Evolutionary conservation across 1,139 yeast genomes (phyloP).

Genomic region (Scheffersomyces titani): DNA sequence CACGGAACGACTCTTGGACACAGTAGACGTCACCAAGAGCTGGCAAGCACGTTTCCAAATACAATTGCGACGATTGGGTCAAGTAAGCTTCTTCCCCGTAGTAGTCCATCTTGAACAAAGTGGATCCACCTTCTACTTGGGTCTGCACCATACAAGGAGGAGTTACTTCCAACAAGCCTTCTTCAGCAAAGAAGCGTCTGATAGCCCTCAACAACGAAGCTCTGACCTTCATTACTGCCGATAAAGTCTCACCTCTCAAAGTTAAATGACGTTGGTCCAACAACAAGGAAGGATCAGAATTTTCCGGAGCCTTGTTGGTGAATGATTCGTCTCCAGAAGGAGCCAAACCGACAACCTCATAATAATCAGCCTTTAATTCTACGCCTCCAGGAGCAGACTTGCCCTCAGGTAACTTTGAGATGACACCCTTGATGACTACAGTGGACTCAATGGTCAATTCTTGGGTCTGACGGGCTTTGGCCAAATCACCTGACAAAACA

Average conservation of each 20-base stretch:
- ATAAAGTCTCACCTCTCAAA: slow-evolving; percentile 90
- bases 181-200: slow-evolving; percentile 76
- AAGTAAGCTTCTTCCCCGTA: slow-evolving; percentile 96
- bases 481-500: slow-evolving; percentile 87
- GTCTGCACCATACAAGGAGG: slow-evolving; percentile 99
- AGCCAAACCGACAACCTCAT: slow-evolving; percentile 85
- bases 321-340: slow-evolving; percentile 96
- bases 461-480: slow-evolving; percentile 82
- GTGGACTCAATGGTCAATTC: slow-evolving; percentile 90
- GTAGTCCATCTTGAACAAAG: slow-evolving; percentile 88
- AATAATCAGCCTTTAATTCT: slow-evolving; percentile 88
- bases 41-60: slow-evolving; percentile 94
- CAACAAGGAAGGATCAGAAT: slow-evolving; percentile 88
- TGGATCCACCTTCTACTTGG: slow-evolving; percentile 99
- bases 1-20: slow-evolving; percentile 98
- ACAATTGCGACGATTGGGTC: slow-evolving; percentile 96
- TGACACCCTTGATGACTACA: slow-evolving; percentile 73
- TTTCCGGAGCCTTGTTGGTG: slow-evolving; percentile 91
- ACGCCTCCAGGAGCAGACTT: slow-evolving; percentile 98
- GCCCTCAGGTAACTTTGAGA: slow-evolving; percentile 89
- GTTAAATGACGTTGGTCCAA: slow-evolving; percentile 95
- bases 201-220: slow-evolving; percentile 73
- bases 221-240: slow-evolving; percentile 96
- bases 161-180: slow-evolving; percentile 83
- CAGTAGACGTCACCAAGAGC: slow-evolving; percentile 96